Base-by-base conservation (phyloP, 164 flowering plant genomes). In the Warburgia ugandensis region DNA sequence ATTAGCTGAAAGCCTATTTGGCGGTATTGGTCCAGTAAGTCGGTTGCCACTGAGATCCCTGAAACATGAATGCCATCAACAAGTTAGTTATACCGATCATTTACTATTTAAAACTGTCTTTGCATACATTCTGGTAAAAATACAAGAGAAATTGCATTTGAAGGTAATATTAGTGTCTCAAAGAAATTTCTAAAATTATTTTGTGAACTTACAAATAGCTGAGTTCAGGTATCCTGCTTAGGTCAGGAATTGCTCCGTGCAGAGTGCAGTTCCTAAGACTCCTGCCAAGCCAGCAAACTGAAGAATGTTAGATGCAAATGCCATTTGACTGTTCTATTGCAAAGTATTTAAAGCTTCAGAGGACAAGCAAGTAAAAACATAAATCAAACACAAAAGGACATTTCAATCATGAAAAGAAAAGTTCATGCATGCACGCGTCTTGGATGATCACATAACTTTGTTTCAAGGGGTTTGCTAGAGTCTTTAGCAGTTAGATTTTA, bases 221-320 rank as follows among this genome's bases (percentile, higher is more conserved):
- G 55, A 88, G 82, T 42, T 47, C 54, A 47, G 72, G 46, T 44
- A 83, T 65, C 55, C 62, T 42, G 68, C 83, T 81, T 11, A 88
- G 56, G 65, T 85, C 87, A 55, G 94, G 97, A 45, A 85, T 35
- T 29, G 65, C 23, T 65, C 97, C 97, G 52, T 61, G 63, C 74
- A 88, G 70, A 55, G 79, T 75, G 68, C 97, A 88, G 62, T 85
- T 85, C 64, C 94, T 73, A 6, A 85, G 78, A 71, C 94, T 88
- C 66, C 96, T 86, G 78, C 58, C 13, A 54, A 37, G 5, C 49
- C 20, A 27, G 28, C 6, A 21, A 10, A 45, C 16, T 20, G 26
- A 42, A 20, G 16, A 22, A 28, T 16, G 32, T n/a, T n/a, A 31
- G 6, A 31, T 5, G 33, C 33, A 31, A 5, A 31, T 31, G 6